Evolutionary conservation across 2,329 filamentous ascomycete genomes (phyloP).

Genomic region (Mariannaea sp.): DNA sequence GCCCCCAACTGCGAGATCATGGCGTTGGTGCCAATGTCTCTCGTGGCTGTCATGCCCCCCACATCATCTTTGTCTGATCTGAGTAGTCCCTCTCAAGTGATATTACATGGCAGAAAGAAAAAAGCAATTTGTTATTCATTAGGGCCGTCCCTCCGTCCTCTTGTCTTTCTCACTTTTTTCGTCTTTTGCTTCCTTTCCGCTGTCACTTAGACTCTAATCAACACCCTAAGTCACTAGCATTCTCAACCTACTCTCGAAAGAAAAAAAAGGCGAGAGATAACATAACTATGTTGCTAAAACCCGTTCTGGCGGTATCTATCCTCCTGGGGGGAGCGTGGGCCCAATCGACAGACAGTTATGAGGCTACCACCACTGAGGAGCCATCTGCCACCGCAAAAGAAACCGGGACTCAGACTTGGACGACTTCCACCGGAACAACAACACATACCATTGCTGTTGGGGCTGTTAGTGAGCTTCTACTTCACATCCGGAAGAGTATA

Average conservation of each 20-base stretch:
- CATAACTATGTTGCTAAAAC: conserved; percentile 29
- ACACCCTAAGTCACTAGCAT: conserved; percentile 18
- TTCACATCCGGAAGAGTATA: not conserved
- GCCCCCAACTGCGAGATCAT: conserved; percentile 22
- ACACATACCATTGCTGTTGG: conserved; percentile 37
- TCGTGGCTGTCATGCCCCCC: conserved; percentile 24
- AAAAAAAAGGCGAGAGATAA: conserved; percentile 13
- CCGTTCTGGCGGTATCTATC: conserved; percentile 23
- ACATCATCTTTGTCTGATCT: conserved; percentile 26
- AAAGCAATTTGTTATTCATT: conserved; percentile 30
- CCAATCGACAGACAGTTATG: conserved; percentile 8
- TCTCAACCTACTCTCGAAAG: conserved; percentile 15
- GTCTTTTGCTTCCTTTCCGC: conserved; percentile 13
- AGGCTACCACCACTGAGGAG: conserved; percentile 8
- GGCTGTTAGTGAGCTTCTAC: conserved; percentile 27
- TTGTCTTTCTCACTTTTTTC: not conserved
- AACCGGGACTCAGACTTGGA: conserved; percentile 24
- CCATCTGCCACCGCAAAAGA: conserved; percentile 25
- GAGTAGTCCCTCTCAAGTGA: conserved; percentile 9
- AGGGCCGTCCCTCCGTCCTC: conserved; percentile 19
- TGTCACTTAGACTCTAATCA: conserved; percentile 9
- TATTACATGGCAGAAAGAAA: conserved; percentile 9
- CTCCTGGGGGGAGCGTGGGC: conserved; percentile 27
- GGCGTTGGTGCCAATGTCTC: conserved; percentile 7
- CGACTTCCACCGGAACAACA: conserved; percentile 21